A percentile compares a stretch with the other conserved stretches of the same genome.
Conservation (phyloP, 768 basidiomycete species). For the Mycena metata region DNA sequence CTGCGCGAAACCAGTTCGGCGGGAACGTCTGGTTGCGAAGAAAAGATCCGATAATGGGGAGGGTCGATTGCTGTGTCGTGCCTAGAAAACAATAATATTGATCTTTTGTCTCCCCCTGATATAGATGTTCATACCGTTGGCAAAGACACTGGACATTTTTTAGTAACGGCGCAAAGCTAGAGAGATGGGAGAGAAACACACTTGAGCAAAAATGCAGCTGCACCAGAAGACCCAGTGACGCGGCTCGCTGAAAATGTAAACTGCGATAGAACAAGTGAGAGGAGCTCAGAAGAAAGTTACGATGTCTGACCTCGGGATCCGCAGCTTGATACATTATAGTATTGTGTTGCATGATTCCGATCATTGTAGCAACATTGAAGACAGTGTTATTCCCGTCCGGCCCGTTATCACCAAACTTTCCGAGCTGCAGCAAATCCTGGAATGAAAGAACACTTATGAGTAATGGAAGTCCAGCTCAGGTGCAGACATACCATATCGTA, state of each 20-base stretch:
- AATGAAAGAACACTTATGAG: background rate
- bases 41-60: too few relatives aligned
- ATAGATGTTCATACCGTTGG: constrained; percentile 18
- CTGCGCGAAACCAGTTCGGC: constrained; percentile 30
- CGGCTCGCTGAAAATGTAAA: constrained; percentile 25
- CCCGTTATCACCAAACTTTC: too few relatives aligned
- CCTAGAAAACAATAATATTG: constrained; percentile 6
- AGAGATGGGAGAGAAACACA: background rate
- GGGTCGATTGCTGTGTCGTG: constrained; percentile 32
- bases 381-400: constrained; percentile 33
- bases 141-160: constrained; percentile 17
- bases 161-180: background rate
- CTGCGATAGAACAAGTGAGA: background rate
- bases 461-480: too few relatives aligned
- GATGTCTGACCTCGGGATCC: constrained; percentile 20
- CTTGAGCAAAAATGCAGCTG: too few relatives aligned
- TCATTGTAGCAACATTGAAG: constrained; percentile 31
- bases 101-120: too few relatives aligned
- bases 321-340: constrained; percentile 32
- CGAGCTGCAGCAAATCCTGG: constrained; percentile 31
- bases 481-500: too few relatives aligned
- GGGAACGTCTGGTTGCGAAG: constrained; percentile 36
- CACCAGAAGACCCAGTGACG: constrained; percentile 16
- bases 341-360: constrained; percentile 30
- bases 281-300: too few relatives aligned